These are phyloP conservation scores for Vaccinium corymbosum DNA, from an alignment of 148 eudicot genomes.

Conservation along the genomic window DNA sequence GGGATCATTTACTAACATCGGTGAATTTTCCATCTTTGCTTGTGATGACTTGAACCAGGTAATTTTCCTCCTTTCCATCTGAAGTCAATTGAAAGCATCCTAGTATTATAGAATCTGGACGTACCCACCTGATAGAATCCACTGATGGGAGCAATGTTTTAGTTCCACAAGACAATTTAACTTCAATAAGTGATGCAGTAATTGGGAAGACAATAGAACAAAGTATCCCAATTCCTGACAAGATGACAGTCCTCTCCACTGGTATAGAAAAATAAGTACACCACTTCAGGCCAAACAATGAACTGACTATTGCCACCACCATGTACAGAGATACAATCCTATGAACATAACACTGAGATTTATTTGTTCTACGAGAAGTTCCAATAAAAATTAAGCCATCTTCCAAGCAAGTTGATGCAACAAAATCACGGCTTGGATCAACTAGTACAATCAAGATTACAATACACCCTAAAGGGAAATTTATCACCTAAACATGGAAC, in stretches of 20 bases:
- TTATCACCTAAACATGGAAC: neutral
- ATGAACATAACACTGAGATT: neutral
- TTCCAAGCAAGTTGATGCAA: neutral
- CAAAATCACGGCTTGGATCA: neutral
- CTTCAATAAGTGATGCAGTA: neutral
- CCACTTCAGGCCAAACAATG: neutral
- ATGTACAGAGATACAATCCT: neutral
- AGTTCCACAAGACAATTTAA: neutral
- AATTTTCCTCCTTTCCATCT: constrained; percentile 65
- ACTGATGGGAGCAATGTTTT: constrained; percentile 37
- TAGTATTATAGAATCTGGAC: constrained; percentile 72
- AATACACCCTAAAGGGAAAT: neutral
- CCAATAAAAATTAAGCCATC: neutral
- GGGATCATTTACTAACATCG: constrained; percentile 47
- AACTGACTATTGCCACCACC: neutral
- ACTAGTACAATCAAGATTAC: neutral
- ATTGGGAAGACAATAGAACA: neutral
- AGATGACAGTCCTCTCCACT: neutral
- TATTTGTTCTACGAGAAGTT: neutral
- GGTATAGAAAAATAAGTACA: neutral
- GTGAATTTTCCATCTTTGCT: constrained; percentile 46
- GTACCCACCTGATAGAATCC: constrained; percentile 83
- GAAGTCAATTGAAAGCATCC: constrained; percentile 59
- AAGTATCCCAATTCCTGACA: neutral
- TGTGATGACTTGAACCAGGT: constrained; percentile 70